Evolutionary conservation across 177 flowering plant genomes (phyloP).

Genomic region (Vitis hybrid): DNA sequence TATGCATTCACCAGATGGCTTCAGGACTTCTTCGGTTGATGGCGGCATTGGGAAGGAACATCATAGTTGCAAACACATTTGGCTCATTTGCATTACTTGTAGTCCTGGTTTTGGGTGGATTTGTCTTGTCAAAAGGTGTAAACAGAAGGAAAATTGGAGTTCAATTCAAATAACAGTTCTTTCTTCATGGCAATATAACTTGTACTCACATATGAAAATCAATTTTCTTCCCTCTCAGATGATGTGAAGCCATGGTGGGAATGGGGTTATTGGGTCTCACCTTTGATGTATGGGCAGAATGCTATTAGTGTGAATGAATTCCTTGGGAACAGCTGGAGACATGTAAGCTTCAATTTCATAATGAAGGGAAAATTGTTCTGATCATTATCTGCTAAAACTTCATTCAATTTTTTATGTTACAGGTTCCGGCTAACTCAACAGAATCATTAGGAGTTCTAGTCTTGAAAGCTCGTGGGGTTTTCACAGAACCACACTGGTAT

Average conservation of each 20-base stretch:
- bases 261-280: constrained; percentile 92
- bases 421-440: constrained; percentile 35
- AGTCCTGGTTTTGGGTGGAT: constrained; percentile 50
- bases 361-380: neutral
- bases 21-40: constrained; percentile 47
- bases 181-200: neutral
- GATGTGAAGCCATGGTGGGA: constrained; percentile 72
- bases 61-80: constrained; percentile 51
- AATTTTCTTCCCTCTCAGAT: constrained; percentile 27
- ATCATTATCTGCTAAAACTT: neutral
- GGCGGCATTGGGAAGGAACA: constrained; percentile 48
- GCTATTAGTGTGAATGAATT: constrained; percentile 70
- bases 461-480: constrained; percentile 53
- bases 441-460: constrained; percentile 46
- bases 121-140: constrained; percentile 54
- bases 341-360: constrained; percentile 29
- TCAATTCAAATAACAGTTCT: neutral
- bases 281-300: constrained; percentile 74
- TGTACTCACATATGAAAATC: neutral
- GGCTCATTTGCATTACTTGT: constrained; percentile 45
- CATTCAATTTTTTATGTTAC: neutral
- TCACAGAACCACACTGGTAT: constrained; percentile 53
- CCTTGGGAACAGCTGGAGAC: constrained; percentile 67
- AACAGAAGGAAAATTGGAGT: too few relatives aligned
- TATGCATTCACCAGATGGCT: constrained; percentile 45